A percentile compares a stretch with the other conserved stretches of the same genome.
Conservation (phyloP, 768 basidiomycete species). For the Royoungia palumana region DNA sequence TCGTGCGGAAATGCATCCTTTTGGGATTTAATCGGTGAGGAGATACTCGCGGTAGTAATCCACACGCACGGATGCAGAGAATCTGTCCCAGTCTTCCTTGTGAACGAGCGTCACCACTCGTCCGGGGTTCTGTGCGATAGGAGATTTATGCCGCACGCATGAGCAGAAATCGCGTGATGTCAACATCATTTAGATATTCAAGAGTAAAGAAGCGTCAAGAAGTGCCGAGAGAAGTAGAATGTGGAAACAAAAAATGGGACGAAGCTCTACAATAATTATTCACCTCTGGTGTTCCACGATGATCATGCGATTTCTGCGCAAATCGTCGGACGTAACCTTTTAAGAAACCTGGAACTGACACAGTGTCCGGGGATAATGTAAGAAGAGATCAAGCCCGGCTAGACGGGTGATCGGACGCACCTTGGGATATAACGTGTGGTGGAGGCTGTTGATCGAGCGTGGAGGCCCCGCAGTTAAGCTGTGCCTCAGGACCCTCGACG, state of each 20-base stretch:
- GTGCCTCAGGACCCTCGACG: background rate
- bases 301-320: slow-evolving; percentile 89
- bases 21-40: background rate
- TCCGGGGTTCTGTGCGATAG: slow-evolving; percentile 57
- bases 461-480: background rate
- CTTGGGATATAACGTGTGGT: slow-evolving; percentile 68
- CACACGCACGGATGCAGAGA: slow-evolving; percentile 59
- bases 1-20: slow-evolving; percentile 34
- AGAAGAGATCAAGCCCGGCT: background rate
- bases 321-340: slow-evolving; percentile 91
- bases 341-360: slow-evolving; percentile 70
- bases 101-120: slow-evolving; percentile 88
- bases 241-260: background rate
- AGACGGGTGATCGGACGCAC: slow-evolving; percentile 32
- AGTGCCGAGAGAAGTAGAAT: background rate
- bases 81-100: slow-evolving; percentile 81
- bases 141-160: background rate
- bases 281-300: slow-evolving; percentile 86
- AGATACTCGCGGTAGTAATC: background rate
- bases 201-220: background rate
- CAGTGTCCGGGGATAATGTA: background rate
- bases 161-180: background rate
- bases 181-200: background rate
- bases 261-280: slow-evolving; percentile 1
- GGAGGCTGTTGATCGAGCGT: slow-evolving; percentile 56